These are phyloP conservation scores for Thymus mandschuricus DNA, from an alignment of 257 asterid species.

Conservation along the genomic window DNA sequence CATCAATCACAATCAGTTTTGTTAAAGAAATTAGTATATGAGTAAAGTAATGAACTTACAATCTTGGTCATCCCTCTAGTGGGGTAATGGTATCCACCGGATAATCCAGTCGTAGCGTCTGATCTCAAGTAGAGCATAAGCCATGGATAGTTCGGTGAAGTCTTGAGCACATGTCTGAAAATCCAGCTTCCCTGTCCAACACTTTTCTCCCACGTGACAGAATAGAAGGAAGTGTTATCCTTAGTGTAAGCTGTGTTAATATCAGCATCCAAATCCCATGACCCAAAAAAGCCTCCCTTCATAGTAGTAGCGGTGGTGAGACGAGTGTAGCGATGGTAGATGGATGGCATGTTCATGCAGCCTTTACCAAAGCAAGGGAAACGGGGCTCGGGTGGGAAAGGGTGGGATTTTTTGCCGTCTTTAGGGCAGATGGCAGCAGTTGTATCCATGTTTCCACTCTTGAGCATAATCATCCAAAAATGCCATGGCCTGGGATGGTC, in stretches of 20 bases:
- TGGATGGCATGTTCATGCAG: conserved; percentile 63
- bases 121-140: conserved; percentile 65
- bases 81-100: conserved; percentile 68
- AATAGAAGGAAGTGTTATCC: conserved; percentile 40
- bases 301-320: conserved; percentile 18
- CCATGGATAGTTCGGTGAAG: conserved; percentile 64
- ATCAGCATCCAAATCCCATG: conserved; percentile 56
- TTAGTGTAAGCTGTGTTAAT: conserved; percentile 24
- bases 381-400: conserved; percentile 40
- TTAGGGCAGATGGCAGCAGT: conserved; percentile 55
- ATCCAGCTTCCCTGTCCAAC: conserved; percentile 61
- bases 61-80: conserved; percentile 64
- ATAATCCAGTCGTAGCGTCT: conserved; percentile 58
- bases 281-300: conserved; percentile 56
- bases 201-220: conserved; percentile 53
- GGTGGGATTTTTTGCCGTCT: conserved; percentile 48
- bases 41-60: conserved; percentile 21
- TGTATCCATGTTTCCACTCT: conserved; percentile 70
- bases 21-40: background rate
- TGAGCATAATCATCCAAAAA: conserved; percentile 69
- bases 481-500: conserved; percentile 65
- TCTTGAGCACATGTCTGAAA: conserved; percentile 49
- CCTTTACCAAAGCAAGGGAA: conserved; percentile 67
- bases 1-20: background rate
- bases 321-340: conserved; percentile 56